A percentile compares a stretch with the other conserved stretches of the same genome.
Evolutionary conservation across 495 filamentous ascomycete species (phyloP).

Genomic region (Talaromyces adpressus): DNA sequence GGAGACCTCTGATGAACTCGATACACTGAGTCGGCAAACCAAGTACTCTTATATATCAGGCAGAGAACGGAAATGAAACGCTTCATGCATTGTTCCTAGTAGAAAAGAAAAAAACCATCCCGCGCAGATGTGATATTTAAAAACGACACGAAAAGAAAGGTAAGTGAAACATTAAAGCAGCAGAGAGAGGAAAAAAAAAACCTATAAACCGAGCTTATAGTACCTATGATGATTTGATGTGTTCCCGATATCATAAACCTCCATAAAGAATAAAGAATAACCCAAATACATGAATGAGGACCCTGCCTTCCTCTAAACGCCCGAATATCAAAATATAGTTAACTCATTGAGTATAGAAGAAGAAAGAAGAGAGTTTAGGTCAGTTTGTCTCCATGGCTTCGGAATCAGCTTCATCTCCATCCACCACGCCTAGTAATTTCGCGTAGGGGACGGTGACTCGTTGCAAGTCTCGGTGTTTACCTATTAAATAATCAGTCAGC

Average conservation of each 20-base stretch:
- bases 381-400: constrained; percentile 34
- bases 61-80: background rate
- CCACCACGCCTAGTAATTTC: constrained; percentile 57
- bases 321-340: background rate
- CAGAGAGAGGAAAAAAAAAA: background rate
- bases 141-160: background rate
- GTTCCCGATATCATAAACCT: background rate
- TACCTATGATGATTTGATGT: background rate
- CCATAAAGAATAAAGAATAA: background rate
- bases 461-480: constrained; percentile 90
- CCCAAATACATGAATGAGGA: background rate
- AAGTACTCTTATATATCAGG: background rate
- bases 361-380: background rate
- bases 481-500: constrained; percentile 37
- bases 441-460: constrained; percentile 88
- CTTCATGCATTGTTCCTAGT: background rate
- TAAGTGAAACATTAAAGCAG: background rate
- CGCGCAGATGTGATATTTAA: background rate
- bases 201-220: background rate
- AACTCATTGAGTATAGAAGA: background rate
- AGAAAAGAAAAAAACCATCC: background rate
- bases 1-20: constrained; percentile 42
- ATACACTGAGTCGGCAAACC: constrained; percentile 16
- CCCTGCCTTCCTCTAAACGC: background rate
- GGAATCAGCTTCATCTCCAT: constrained; percentile 30